Base-by-base conservation (phyloP, 1,139 yeast species). In the Candida frijolesensis region DNA sequence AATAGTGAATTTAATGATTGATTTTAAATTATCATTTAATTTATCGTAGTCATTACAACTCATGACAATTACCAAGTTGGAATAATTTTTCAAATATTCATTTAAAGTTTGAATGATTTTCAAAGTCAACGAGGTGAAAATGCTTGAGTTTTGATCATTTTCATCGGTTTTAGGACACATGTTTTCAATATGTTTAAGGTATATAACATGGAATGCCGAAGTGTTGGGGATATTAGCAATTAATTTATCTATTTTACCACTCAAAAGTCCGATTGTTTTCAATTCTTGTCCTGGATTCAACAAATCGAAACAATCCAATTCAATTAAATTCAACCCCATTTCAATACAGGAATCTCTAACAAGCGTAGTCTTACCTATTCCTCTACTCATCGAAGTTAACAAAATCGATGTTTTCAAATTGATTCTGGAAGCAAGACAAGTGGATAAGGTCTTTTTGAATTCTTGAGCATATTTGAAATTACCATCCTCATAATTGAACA, bases 361-460 rank as follows among this genome's bases (percentile, higher is more conserved):
- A 35, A 88, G 63, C 0, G 86, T 82, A 0, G 87, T 66, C 61
- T 94, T 94, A 0, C 99, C 99, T 8, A 89, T 82, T 5, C 89
- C 92, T 49, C 96, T 74, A 33, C 84, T 80, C 62, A 84, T 72
- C 1, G 97, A 89, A 47, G 80, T 81, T 30, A 94, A 64, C 33
- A 92, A 64, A 0, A 91, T 72, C 0, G 90, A 78, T 0, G 96
- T 86, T 48, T 77, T 79, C 42, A 89, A 64, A 6, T 74, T 65
- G 11, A 71, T 60, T 64, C 63, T 63, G 47, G 66, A 71, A 65
- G 54, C 68, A 50, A 70, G 54, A 45, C 81, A 68, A 40, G 87
- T 78, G 47, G 69, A 60, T 12, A 83, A 57, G 53, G 88, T 74
- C 57, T 83, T 78, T 38, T 72, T 64, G 51, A 91, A 64, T 50